Percentiles rank a stretch among this genome's conserved stretches.
phyloP scores from a whole-genome alignment of 2,329 filamentous ascomycete genomes.

The Whalleya microplaca region DNA sequence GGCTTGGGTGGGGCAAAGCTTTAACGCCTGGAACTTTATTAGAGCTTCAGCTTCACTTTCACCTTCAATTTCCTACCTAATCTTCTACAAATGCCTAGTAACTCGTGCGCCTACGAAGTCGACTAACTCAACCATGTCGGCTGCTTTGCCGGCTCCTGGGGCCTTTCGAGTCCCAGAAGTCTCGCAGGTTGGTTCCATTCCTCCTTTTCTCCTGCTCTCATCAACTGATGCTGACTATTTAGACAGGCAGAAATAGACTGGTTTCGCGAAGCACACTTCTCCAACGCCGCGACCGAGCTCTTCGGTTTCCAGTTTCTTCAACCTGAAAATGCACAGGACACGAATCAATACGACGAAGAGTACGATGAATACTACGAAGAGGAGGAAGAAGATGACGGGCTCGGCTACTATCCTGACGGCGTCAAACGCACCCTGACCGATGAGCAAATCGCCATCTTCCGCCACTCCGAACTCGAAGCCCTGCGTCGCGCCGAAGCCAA shows the following conservation, averaged over 20 bases:
- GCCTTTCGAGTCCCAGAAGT: slow-evolving; percentile 40
- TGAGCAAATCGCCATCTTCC: slow-evolving; percentile 87
- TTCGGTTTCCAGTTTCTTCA: slow-evolving; percentile 52
- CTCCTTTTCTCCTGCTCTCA: slow-evolving; percentile 14
- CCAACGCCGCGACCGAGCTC: slow-evolving; percentile 45
- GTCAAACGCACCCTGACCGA: slow-evolving; percentile 88
- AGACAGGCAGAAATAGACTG: slow-evolving; percentile 60
- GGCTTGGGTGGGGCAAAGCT: background rate
- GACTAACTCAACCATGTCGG: slow-evolving; percentile 26
- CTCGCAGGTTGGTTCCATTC: slow-evolving; percentile 38
- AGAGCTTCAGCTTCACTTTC: background rate
- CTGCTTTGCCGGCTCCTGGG: slow-evolving; percentile 14
- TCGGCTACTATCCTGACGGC: slow-evolving; percentile 87
- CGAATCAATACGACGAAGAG: slow-evolving; percentile 28
- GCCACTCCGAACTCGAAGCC: slow-evolving; percentile 82
- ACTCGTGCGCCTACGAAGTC: background rate
- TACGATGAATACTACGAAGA: slow-evolving; percentile 42
- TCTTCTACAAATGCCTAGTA: background rate
- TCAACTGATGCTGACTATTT: slow-evolving; percentile 30
- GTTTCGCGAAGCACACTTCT: slow-evolving; percentile 67
- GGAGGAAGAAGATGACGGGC: slow-evolving; percentile 60
- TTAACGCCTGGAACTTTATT: background rate
- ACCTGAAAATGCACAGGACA: slow-evolving; percentile 28
- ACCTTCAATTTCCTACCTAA: background rate
- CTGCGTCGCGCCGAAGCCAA: slow-evolving; percentile 60